Conservation (phyloP, 345 rosid genomes). For the Raphanus raphanistrum region DNA sequence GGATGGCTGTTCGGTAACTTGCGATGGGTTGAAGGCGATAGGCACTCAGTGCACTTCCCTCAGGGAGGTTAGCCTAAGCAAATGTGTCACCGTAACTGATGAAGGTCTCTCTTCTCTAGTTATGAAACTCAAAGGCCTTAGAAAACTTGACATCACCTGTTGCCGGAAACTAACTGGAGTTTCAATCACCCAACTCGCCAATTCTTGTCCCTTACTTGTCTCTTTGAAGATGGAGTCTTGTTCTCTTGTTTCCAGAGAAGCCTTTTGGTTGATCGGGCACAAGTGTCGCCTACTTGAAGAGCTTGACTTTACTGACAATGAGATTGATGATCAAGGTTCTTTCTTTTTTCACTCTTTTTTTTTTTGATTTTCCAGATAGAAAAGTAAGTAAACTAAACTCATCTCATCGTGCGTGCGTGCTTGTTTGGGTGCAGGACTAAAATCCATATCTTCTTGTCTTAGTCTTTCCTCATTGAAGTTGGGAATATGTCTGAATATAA, state of each 20-base stretch:
- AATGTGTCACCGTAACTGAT: conserved; percentile 46
- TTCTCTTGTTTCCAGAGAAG: conserved; percentile 46
- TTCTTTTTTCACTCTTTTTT: not conserved
- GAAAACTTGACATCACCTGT: conserved; percentile 50
- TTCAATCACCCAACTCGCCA: conserved; percentile 42
- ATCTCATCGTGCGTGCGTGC: not conserved
- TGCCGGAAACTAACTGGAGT: conserved; percentile 48
- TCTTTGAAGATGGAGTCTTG: conserved; percentile 56
- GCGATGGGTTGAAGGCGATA: conserved; percentile 44
- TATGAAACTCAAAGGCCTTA: conserved; percentile 39
- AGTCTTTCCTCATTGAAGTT: conserved; percentile 43
- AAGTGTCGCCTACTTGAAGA: conserved; percentile 47
- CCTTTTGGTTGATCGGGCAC: conserved; percentile 50
- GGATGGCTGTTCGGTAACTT: conserved; percentile 47
- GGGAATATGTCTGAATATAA: conserved; percentile 49
- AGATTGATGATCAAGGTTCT: conserved; percentile 47
- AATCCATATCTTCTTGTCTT: conserved; percentile 45
- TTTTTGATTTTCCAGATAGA: not conserved
- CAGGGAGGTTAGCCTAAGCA: conserved; percentile 48
- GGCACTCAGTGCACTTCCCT: conserved; percentile 37
- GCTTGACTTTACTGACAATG: conserved; percentile 49
- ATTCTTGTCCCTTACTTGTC: conserved; percentile 44
- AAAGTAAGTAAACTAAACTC: too few relatives aligned
- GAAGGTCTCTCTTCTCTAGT: conserved; percentile 46
- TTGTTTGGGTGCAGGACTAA: conserved; percentile 41